Conservation (phyloP, 129 eudicot genomes). For the Flaveria robusta region DNA sequence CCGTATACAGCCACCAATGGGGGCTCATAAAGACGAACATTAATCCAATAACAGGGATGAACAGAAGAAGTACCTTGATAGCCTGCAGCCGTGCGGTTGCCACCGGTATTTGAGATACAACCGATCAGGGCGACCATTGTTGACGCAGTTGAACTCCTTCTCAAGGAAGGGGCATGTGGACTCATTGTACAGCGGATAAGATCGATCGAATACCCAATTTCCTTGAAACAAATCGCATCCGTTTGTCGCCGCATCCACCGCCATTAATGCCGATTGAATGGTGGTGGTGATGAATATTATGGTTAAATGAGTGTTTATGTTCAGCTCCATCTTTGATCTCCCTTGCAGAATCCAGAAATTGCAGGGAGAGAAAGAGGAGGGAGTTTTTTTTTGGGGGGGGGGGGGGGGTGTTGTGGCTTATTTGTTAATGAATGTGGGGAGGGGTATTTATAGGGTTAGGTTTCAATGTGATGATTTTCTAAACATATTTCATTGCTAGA, state of each 20-base stretch:
- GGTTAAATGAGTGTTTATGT: background rate
- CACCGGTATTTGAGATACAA: constrained; percentile 63
- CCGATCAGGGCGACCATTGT: constrained; percentile 78
- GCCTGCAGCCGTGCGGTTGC: constrained; percentile 64
- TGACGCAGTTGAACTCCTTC: constrained; percentile 65
- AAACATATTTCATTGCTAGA: no score
- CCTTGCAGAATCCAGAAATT: constrained; percentile 4
- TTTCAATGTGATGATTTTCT: constrained; percentile 9
- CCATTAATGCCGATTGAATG: constrained; percentile 32
- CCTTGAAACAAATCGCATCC: constrained; percentile 64
- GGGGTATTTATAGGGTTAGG: constrained; percentile 39
- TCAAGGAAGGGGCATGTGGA: constrained; percentile 63
- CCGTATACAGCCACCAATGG: background rate
- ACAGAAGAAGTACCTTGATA: constrained; percentile 50
- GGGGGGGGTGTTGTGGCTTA: constrained; percentile 3
- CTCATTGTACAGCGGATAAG: constrained; percentile 61
- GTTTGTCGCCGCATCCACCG: background rate
- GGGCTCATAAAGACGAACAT: no score
- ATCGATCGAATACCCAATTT: constrained; percentile 57
- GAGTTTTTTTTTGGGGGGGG: no score
- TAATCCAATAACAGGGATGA: background rate
- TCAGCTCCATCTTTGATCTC: constrained; percentile 35
- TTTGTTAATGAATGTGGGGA: constrained; percentile 28
- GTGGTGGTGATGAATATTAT: background rate
- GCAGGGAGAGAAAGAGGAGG: constrained; percentile 20